These are phyloP conservation scores for Ampelomyces quisqualis DNA, from an alignment of 2,329 filamentous ascomycete species.

Conservation along the genomic window DNA sequence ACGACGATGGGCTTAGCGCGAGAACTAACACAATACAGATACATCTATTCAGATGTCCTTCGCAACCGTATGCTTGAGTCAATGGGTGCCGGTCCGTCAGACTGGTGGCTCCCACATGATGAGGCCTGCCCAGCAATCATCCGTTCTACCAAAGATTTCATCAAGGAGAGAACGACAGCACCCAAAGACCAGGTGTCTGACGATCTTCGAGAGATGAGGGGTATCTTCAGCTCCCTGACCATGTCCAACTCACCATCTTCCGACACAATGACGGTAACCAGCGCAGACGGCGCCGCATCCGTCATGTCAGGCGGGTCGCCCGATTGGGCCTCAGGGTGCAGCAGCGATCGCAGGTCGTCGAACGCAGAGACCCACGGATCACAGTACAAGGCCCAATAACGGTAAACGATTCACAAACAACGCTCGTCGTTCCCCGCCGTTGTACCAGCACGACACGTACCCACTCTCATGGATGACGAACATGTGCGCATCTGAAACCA, in stretches of 20 bases:
- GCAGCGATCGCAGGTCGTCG: slow-evolving; percentile 24
- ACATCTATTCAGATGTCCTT: slow-evolving; percentile 75
- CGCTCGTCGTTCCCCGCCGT: neutral
- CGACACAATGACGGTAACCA: slow-evolving; percentile 30
- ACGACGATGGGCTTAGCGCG: no score
- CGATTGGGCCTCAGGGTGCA: slow-evolving; percentile 24
- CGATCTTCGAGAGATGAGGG: slow-evolving; percentile 71
- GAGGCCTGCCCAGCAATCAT: slow-evolving; percentile 74
- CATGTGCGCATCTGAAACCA: slow-evolving; percentile 18
- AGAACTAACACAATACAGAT: no score
- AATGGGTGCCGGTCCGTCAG: slow-evolving; percentile 70
- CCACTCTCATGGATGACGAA: slow-evolving; percentile 9
- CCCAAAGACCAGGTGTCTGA: slow-evolving; percentile 56
- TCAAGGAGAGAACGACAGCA: slow-evolving; percentile 67
- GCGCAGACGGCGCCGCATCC: slow-evolving; percentile 21
- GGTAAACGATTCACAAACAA: slow-evolving; percentile 7
- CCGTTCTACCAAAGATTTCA: slow-evolving; percentile 75
- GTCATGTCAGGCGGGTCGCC: slow-evolving; percentile 24
- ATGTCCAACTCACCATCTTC: slow-evolving; percentile 39
- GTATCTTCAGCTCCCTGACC: slow-evolving; percentile 58
- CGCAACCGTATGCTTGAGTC: slow-evolving; percentile 73
- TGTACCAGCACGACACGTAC: slow-evolving; percentile 11
- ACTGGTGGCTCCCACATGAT: slow-evolving; percentile 89
- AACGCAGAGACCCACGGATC: slow-evolving; percentile 18
- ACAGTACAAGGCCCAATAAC: slow-evolving; percentile 21